Conservation (phyloP, 225 moss, liverwort and hornwort genomes). For the Polytrichum formosum region DNA sequence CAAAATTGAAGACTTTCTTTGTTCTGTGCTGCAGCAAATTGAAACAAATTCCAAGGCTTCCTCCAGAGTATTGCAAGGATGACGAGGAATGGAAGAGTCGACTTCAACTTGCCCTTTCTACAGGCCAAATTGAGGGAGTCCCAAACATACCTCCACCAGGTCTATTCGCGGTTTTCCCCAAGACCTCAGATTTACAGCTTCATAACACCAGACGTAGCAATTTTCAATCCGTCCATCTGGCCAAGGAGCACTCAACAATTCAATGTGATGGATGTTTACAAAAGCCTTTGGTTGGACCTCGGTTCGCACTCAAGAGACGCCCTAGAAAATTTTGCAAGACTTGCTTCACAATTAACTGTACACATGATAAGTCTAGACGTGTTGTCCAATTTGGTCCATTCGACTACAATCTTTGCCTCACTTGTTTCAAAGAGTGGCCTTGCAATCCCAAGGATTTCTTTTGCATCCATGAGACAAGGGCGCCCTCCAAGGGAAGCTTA, state of each 20-base stretch:
- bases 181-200: not conserved
- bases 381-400: too few relatives aligned
- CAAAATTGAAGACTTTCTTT: accelerated
- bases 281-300: not conserved
- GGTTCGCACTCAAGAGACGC: not conserved
- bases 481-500: too few relatives aligned
- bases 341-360: conserved; percentile 3
- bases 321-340: not conserved
- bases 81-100: not conserved
- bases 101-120: not conserved
- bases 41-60: conserved; percentile 10
- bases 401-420: conserved; percentile 2
- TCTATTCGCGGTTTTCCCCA: not conserved
- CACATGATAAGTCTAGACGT: not conserved
- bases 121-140: not conserved
- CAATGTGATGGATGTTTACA: not conserved
- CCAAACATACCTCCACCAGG: not conserved
- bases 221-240: not conserved
- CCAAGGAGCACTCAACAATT: not conserved
- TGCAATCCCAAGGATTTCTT: not conserved
- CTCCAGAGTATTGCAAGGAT: not conserved
- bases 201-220: not conserved
- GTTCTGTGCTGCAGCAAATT: not conserved
- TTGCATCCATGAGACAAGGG: not conserved
- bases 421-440: conserved; percentile 1